Percentiles rank a stretch among this genome's conserved stretches.
phyloP scores from a whole-genome alignment of 139 green algal genomes.

The Chlorella sp. region DNA sequence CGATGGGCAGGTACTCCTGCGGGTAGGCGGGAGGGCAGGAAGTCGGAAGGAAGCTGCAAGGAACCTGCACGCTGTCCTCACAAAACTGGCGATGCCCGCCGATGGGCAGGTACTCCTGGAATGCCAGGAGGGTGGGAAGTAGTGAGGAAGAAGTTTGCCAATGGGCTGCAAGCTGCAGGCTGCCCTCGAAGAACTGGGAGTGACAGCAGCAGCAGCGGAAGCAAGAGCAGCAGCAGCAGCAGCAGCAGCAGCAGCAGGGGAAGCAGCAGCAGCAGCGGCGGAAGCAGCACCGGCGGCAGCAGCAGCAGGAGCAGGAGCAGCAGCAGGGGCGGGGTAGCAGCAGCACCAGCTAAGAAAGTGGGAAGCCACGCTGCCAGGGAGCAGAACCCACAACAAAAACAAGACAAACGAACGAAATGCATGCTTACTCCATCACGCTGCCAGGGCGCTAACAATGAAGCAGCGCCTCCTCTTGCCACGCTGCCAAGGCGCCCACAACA shows the following conservation, averaged over 20 bases:
- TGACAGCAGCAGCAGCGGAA: background rate
- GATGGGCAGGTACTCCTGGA: background rate
- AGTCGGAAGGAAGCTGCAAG: too few species aligned
- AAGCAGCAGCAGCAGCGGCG: background rate
- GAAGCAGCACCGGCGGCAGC: background rate
- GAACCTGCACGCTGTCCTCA: too few species aligned
- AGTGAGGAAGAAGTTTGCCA: background rate
- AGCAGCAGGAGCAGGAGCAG: background rate
- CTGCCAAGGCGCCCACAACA: too few species aligned
- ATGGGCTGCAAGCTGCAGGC: background rate
- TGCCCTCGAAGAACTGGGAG: background rate
- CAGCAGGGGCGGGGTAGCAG: background rate
- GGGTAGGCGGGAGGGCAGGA: background rate
- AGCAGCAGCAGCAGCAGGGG: background rate
- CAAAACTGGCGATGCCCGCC: background rate
- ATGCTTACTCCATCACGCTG: too few species aligned
- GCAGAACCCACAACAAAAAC: too few species aligned
- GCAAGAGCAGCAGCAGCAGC: background rate
- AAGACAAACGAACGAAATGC: too few species aligned
- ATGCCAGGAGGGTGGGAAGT: background rate
- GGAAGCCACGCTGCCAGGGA: too few species aligned
- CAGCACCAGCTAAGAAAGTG: too few species aligned
- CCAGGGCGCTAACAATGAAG: too few species aligned
- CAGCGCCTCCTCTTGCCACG: too few species aligned
- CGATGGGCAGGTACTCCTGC: conserved; percentile 57